Conservation (phyloP, 306 rosid species). For the Hylodesmum podocarpum region DNA sequence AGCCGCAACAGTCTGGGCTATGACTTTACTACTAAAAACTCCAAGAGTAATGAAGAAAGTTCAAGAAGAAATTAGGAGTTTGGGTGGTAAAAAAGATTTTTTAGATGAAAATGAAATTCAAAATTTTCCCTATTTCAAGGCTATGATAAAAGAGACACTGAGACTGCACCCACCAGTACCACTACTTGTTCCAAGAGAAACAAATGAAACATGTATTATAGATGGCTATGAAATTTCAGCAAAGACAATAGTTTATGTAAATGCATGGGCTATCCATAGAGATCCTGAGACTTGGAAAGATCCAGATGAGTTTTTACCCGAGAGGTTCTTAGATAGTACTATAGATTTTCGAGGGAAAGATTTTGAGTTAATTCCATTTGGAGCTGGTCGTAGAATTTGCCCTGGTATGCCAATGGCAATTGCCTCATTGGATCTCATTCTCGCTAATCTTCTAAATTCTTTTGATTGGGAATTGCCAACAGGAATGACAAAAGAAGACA, state of each 20-base stretch:
- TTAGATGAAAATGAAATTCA: conserved; percentile 22
- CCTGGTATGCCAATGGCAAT: not conserved
- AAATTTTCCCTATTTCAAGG: conserved; percentile 26
- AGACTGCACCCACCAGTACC: not conserved
- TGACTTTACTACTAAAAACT: conserved; percentile 1
- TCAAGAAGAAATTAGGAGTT: conserved; percentile 6
- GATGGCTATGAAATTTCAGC: not conserved
- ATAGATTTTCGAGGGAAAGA: not conserved
- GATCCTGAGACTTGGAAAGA: conserved; percentile 14
- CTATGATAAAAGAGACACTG: conserved; percentile 11
- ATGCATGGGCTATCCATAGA: conserved; percentile 22
- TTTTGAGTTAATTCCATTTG: conserved; percentile 28
- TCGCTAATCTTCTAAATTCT: conserved; percentile 1
- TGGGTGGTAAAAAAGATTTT: not conserved
- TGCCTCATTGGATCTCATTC: not conserved
- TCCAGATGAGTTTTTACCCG: not conserved
- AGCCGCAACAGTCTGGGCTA: not conserved
- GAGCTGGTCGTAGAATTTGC: conserved; percentile 15
- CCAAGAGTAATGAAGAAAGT: conserved; percentile 14
- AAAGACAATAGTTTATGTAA: conserved; percentile 8
- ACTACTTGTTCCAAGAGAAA: not conserved
- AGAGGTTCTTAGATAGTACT: not conserved
- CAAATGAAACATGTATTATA: not conserved
- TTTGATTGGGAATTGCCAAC: conserved; percentile 27
- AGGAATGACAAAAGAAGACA: not conserved